Evolutionary conservation across 306 rosid species (phyloP).

Genomic region (Nissolia schottii): DNA sequence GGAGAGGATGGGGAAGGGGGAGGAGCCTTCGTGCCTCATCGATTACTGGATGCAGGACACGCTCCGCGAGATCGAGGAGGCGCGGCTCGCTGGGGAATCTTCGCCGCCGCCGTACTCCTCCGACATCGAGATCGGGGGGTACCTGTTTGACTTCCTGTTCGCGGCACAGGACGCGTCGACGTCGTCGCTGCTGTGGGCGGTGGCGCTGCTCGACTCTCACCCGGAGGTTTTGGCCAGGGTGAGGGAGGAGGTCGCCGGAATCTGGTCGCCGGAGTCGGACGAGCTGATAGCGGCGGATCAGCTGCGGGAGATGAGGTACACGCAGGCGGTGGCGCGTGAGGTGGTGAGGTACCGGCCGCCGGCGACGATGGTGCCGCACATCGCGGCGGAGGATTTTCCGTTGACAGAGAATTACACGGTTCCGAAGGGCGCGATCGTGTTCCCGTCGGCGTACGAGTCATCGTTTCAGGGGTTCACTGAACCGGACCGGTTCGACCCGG

Average conservation of each 20-base stretch:
- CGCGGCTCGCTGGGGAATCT: conserved; percentile 1
- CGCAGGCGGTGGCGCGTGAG: conserved; percentile 92
- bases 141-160: conserved; percentile 82
- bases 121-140: conserved; percentile 54
- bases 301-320: conserved; percentile 62
- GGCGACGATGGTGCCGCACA: conserved; percentile 78
- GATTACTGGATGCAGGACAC: conserved; percentile 90
- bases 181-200: conserved; percentile 89
- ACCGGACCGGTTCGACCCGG: conserved; percentile 85
- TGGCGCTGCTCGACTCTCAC: conserved; percentile 65
- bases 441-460: conserved; percentile 76
- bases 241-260: conserved; percentile 44
- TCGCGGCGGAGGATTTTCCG: conserved; percentile 55
- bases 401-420: conserved; percentile 54
- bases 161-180: conserved; percentile 92
- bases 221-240: conserved; percentile 55
- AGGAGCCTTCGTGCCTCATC: conserved; percentile 67
- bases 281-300: conserved; percentile 50
- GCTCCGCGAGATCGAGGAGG: conserved; percentile 34
- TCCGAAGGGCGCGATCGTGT: conserved; percentile 79
- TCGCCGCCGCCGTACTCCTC: conserved; percentile 32
- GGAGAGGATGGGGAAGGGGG: conserved; percentile 37
- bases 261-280: conserved; percentile 68
- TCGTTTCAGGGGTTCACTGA: conserved; percentile 77
- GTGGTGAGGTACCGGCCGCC: conserved; percentile 73